Conservation (phyloP, 1,139 yeast species). For the Suhomyces bokatorum region DNA sequence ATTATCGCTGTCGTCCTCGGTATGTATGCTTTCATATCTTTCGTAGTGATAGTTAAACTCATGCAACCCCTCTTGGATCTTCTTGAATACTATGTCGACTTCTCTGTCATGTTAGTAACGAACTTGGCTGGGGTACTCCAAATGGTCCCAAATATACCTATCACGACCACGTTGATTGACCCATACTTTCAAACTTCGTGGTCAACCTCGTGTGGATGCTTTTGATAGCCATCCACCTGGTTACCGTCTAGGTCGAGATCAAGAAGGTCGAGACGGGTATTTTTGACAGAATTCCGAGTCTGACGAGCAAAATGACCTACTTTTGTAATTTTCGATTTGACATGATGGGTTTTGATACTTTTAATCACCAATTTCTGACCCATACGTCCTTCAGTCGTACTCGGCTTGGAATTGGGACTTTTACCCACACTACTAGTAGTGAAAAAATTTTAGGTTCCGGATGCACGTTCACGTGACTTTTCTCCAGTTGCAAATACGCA, state of each 20-base stretch:
- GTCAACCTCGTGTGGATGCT: too few species aligned
- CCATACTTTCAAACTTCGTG: neutral
- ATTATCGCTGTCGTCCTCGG: conserved; percentile 34
- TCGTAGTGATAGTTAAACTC: conserved; percentile 45
- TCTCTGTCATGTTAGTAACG: conserved; percentile 20
- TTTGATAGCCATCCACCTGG: too few species aligned
- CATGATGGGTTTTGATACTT: conserved; percentile 21
- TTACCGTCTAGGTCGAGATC: neutral
- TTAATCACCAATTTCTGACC: conserved; percentile 1
- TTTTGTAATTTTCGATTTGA: conserved; percentile 49
- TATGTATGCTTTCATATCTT: conserved; percentile 36
- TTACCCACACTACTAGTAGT: neutral
- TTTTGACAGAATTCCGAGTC: neutral
- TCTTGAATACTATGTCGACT: conserved; percentile 30
- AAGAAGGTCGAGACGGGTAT: neutral
- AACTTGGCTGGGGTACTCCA: neutral
- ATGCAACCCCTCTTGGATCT: conserved; percentile 31
- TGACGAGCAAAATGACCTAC: conserved; percentile 29
- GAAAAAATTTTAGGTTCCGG: conserved; percentile 21
- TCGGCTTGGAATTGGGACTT: conserved; percentile 1
- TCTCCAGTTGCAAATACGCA: neutral
- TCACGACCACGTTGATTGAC: neutral
- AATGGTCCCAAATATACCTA: neutral
- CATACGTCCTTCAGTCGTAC: conserved; percentile 1
- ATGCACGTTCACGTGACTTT: conserved; percentile 13